These are phyloP conservation scores for Eimeria tenella DNA, from an alignment of 169 alveolate species.

Conservation along the genomic window DNA sequence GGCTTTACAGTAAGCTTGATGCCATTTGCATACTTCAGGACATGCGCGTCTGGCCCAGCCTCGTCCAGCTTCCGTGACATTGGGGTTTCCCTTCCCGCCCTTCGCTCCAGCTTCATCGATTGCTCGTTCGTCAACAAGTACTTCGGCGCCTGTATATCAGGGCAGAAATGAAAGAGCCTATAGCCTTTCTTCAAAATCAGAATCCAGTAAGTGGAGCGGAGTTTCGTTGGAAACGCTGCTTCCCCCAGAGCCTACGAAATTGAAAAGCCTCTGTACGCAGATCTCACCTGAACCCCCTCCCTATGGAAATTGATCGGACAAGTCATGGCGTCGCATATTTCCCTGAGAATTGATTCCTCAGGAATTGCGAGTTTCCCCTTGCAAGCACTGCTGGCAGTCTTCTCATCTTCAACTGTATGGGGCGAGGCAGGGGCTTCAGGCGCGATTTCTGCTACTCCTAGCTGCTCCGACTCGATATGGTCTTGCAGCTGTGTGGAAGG, in stretches of 20 bases:
- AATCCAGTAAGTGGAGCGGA: no score
- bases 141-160: constrained; percentile 48
- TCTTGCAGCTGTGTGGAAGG: constrained; percentile 65
- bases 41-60: constrained; percentile 56
- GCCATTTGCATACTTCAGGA: constrained; percentile 49
- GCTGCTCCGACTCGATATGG: constrained; percentile 52
- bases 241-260: no score
- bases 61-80: constrained; percentile 26
- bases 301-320: neutral
- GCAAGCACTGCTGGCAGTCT: neutral
- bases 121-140: constrained; percentile 21
- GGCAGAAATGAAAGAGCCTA: neutral
- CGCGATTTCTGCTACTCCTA: neutral
- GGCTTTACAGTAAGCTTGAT: constrained; percentile 60
- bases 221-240: no score
- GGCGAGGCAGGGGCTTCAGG: neutral
- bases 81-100: constrained; percentile 26
- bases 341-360: constrained; percentile 36
- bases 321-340: constrained; percentile 55
- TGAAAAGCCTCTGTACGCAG: neutral
- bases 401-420: neutral
- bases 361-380: constrained; percentile 28
- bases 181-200: no score
- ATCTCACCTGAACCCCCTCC: constrained; percentile 41
- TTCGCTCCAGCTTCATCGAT: neutral